These are phyloP conservation scores for Suillus placidus DNA, from an alignment of 768 basidiomycete genomes.

Conservation along the genomic window DNA sequence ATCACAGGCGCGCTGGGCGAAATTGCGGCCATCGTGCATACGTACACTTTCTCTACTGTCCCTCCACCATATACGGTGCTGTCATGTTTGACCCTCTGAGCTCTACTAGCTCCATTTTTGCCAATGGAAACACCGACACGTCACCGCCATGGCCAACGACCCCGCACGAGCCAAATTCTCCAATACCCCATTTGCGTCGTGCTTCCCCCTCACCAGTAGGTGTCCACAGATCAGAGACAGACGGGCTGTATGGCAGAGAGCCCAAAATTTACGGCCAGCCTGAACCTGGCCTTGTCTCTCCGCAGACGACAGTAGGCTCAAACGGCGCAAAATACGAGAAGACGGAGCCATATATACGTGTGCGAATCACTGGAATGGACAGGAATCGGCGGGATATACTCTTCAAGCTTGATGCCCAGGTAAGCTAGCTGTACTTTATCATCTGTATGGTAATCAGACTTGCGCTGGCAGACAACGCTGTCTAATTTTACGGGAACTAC, in stretches of 20 bases:
- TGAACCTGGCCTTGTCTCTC: constrained; percentile 81
- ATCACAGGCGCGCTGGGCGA: neutral
- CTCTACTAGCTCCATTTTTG: constrained; percentile 56
- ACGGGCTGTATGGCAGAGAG: constrained; percentile 72
- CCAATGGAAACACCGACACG: constrained; percentile 46
- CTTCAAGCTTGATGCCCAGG: constrained; percentile 94
- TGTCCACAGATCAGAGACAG: constrained; percentile 50
- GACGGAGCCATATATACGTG: constrained; percentile 81
- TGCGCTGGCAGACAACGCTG: constrained; percentile 75
- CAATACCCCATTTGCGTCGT: constrained; percentile 70
- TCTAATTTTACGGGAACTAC: constrained; percentile 86
- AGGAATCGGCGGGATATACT: constrained; percentile 94
- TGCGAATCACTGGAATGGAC: constrained; percentile 89
- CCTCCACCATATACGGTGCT: neutral
- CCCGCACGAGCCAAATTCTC: constrained; percentile 70
- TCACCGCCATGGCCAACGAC: constrained; percentile 81
- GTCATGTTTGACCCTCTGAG: constrained; percentile 75
- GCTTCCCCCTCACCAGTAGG: constrained; percentile 53
- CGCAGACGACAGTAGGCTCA: constrained; percentile 59
- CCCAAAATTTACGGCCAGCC: constrained; percentile 89
- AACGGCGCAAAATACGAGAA: constrained; percentile 78
- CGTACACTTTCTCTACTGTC: neutral
- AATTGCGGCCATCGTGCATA: neutral
- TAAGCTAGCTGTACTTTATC: constrained; percentile 32
- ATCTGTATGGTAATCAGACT: constrained; percentile 10